Percentiles rank a stretch among this genome's conserved stretches.
Evolutionary conservation across 495 filamentous ascomycete genomes (phyloP).

Genomic region (Penicillium diatomitis): DNA sequence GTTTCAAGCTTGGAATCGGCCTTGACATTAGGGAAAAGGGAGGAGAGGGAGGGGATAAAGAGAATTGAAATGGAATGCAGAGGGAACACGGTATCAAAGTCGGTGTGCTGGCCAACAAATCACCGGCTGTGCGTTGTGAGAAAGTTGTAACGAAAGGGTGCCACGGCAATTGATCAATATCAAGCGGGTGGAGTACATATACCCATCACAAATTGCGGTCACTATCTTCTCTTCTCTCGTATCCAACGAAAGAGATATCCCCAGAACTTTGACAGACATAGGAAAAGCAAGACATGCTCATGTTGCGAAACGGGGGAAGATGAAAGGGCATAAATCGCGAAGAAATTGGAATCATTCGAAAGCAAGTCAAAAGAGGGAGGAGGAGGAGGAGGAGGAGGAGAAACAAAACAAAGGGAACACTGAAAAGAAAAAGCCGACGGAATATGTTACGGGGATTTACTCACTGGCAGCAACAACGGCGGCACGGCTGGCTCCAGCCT

Average conservation of each 20-base stretch:
- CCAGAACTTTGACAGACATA: background rate
- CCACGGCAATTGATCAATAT: too few species aligned
- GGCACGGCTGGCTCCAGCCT: constrained; percentile 32
- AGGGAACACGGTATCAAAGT: background rate
- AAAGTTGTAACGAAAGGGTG: too few species aligned
- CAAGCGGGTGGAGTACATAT: too few species aligned
- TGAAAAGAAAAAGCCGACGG: too few species aligned
- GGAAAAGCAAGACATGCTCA: background rate
- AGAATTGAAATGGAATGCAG: background rate
- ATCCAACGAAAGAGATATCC: background rate
- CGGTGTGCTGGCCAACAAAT: background rate
- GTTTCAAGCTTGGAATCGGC: background rate
- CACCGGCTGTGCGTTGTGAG: too few species aligned
- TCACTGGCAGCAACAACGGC: constrained; percentile 37
- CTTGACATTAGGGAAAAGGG: background rate
- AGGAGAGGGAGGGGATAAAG: background rate
- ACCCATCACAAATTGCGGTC: too few species aligned
- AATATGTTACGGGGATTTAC: constrained; percentile 12
- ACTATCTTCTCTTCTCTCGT: too few species aligned
- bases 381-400: constrained; percentile 2
- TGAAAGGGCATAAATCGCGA: constrained; percentile 1
- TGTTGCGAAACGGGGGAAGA: background rate
- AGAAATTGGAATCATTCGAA: background rate
- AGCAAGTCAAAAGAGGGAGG: background rate
- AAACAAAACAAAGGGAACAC: too few species aligned